These are phyloP conservation scores for Mrakia frigida DNA, from an alignment of 768 basidiomycete genomes.

Conservation along the genomic window DNA sequence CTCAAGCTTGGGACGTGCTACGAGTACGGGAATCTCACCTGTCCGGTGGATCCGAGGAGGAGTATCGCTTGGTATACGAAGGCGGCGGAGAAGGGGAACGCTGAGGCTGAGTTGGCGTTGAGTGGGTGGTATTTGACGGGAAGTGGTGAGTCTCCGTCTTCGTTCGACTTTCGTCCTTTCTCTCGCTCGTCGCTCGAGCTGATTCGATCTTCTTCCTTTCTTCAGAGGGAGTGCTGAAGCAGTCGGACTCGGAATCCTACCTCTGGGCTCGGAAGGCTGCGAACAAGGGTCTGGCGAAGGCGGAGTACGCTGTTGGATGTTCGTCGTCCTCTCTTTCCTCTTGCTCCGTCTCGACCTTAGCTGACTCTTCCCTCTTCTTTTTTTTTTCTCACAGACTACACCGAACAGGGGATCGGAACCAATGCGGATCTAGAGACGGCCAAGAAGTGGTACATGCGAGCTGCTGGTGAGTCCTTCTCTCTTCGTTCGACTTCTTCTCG, in stretches of 20 bases:
- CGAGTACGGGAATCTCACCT: slow-evolving; percentile 83
- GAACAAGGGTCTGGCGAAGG: slow-evolving; percentile 92
- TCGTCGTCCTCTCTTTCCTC: neutral
- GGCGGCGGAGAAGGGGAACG: slow-evolving; percentile 91
- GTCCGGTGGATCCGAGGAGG: slow-evolving; percentile 84
- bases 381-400: slow-evolving; percentile 61
- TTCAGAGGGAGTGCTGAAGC: slow-evolving; percentile 83
- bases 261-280: slow-evolving; percentile 94
- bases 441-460: slow-evolving; percentile 98
- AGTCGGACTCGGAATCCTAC: slow-evolving; percentile 98
- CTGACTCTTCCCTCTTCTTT: neutral
- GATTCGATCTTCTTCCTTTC: neutral
- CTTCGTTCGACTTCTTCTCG: neutral
- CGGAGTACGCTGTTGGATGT: slow-evolving; percentile 92
- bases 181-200: neutral
- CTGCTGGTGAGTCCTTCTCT: slow-evolving; percentile 66
- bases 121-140: slow-evolving; percentile 96
- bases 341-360: neutral
- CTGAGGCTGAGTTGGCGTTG: slow-evolving; percentile 89
- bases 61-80: slow-evolving; percentile 99
- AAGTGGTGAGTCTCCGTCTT: slow-evolving; percentile 39
- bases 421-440: slow-evolving; percentile 94
- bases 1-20: slow-evolving; percentile 93
- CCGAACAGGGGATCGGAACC: slow-evolving; percentile 94
- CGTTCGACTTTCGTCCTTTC: neutral